Conservation (phyloP, 2,329 filamentous ascomycete species). For the Fusarium oxysporum region DNA sequence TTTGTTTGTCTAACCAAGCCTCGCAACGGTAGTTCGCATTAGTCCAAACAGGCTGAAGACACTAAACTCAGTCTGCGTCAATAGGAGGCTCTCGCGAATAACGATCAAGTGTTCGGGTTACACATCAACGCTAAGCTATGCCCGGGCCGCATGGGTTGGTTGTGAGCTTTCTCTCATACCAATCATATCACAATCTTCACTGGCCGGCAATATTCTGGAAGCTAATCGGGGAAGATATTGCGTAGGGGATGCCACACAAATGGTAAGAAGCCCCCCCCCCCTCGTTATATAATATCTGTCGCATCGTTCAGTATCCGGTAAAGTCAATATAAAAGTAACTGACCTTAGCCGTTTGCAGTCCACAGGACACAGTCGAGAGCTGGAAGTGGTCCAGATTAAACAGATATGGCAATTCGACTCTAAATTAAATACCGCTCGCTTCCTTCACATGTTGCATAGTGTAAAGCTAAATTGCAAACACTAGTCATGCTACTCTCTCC, state of each 20-base stretch:
- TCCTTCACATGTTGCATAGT: background rate
- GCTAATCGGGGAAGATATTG: too few species aligned
- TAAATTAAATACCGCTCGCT: background rate
- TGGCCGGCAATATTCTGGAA: background rate
- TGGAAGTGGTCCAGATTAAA: background rate
- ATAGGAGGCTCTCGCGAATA: background rate
- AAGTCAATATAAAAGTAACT: too few species aligned
- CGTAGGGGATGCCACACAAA: background rate
- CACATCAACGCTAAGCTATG: background rate
- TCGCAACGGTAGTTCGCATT: background rate
- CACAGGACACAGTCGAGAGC: background rate
- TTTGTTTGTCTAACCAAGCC: background rate
- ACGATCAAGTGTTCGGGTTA: background rate
- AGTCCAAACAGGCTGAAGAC: background rate
- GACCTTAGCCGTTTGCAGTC: rapidly evolving
- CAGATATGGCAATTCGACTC: too few species aligned
- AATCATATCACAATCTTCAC: background rate
- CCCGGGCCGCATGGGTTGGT: too few species aligned
- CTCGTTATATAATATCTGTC: rapidly evolving
- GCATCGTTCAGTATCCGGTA: background rate
- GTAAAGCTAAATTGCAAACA: background rate
- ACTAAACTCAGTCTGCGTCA: background rate
- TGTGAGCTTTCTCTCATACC: background rate
- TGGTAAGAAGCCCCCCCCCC: rapidly evolving
- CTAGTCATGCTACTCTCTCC: background rate